Evolutionary conservation across 495 filamentous ascomycete species (phyloP).

Genomic region (Aspergillus sparsus): DNA sequence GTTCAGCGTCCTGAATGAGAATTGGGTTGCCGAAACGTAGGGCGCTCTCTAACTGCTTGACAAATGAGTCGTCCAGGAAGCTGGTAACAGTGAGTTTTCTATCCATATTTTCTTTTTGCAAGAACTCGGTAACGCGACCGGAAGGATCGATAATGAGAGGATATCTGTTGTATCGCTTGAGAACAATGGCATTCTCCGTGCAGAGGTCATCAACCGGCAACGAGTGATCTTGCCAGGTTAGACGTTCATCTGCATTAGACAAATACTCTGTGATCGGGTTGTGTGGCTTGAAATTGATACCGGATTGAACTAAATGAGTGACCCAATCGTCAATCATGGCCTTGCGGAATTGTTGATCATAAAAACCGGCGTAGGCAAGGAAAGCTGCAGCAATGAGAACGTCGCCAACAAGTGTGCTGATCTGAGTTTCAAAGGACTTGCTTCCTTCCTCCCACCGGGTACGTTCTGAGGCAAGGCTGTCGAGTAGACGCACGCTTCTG

Average conservation of each 20-base stretch:
- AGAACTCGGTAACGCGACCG: conserved; percentile 87
- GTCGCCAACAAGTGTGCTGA: conserved; percentile 93
- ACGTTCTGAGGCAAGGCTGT: conserved; percentile 92
- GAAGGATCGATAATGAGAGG: conserved; percentile 98
- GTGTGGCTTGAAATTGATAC: conserved; percentile 86
- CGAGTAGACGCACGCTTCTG: conserved; percentile 88
- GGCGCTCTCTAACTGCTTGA: conserved; percentile 94
- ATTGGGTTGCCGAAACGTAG: conserved; percentile 98
- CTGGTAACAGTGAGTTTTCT: conserved; percentile 94
- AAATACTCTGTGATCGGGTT: conserved; percentile 96
- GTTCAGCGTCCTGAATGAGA: conserved; percentile 96
- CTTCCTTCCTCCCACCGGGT: conserved; percentile 93
- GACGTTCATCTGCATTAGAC: conserved; percentile 91
- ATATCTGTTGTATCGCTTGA: conserved; percentile 97
- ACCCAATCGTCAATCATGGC: conserved; percentile 97
- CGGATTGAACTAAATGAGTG: conserved; percentile 84
- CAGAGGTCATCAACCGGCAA: conserved; percentile 98
- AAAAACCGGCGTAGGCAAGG: conserved; percentile 96
- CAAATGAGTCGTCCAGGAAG: conserved; percentile 97
- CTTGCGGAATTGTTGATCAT: conserved; percentile 97
- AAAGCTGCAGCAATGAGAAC: conserved; percentile 93
- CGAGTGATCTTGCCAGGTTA: conserved; percentile 92
- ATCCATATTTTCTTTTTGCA: conserved; percentile 91
- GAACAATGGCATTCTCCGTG: conserved; percentile 96
- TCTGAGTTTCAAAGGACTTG: conserved; percentile 96